These are phyloP conservation scores for Ensete ventricosum DNA, from an alignment of 176 grass and related monocot genomes.

Conservation along the genomic window DNA sequence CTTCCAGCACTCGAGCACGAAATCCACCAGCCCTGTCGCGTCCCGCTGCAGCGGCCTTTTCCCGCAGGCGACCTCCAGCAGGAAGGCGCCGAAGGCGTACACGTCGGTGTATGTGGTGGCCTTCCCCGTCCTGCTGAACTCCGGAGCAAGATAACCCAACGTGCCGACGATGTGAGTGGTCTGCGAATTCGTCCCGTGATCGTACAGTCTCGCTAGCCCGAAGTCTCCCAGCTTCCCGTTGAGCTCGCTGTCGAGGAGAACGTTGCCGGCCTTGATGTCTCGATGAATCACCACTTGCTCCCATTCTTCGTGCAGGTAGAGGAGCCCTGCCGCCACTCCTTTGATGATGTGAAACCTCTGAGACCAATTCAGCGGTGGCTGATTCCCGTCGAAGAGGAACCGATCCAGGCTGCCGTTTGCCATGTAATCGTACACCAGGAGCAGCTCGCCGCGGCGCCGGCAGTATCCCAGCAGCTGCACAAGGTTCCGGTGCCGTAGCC, in stretches of 20 bases:
- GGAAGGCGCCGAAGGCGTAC: slow-evolving; percentile 13
- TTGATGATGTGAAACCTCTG: slow-evolving; percentile 29
- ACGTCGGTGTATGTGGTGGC: slow-evolving; percentile 23
- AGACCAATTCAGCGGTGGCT: slow-evolving; percentile 17
- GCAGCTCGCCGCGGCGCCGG: slow-evolving; percentile 26
- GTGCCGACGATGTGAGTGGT: slow-evolving; percentile 39
- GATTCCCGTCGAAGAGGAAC: slow-evolving; percentile 21
- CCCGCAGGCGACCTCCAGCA: slow-evolving; percentile 9
- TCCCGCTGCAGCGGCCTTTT: slow-evolving; percentile 13
- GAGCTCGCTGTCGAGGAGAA: slow-evolving; percentile 27
- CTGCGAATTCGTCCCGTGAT: slow-evolving; percentile 28
- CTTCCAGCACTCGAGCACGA: slow-evolving; percentile 17
- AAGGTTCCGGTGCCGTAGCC: slow-evolving; percentile 36
- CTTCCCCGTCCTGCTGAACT: slow-evolving; percentile 26
- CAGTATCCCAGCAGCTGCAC: slow-evolving; percentile 40
- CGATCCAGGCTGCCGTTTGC: slow-evolving; percentile 34
- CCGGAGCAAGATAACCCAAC: slow-evolving; percentile 38
- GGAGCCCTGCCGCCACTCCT: slow-evolving; percentile 25
- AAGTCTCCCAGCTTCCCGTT: slow-evolving; percentile 31
- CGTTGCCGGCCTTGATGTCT: slow-evolving; percentile 35
- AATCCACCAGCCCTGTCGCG: slow-evolving; percentile 16
- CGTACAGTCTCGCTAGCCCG: slow-evolving; percentile 30
- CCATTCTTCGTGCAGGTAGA: slow-evolving; percentile 38
- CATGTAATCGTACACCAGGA: slow-evolving; percentile 48
- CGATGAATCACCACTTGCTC: slow-evolving; percentile 38